Evolutionary conservation across 23 red algal genomes (phyloP).

Genomic region (Chondrus crispus): DNA sequence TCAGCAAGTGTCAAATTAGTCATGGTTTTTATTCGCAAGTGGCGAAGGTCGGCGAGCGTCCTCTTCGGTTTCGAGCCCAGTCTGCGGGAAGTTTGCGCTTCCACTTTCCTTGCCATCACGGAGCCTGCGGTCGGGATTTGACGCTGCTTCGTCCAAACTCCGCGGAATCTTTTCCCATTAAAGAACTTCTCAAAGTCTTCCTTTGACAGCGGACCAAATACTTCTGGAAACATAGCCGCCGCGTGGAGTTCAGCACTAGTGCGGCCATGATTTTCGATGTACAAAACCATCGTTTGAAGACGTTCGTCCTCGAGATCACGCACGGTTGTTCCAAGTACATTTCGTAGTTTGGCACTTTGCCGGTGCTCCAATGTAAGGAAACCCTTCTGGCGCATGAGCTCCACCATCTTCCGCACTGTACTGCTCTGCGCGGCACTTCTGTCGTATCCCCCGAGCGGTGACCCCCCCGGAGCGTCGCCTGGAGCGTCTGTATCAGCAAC

Average conservation of each 20-base stretch:
- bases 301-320: neutral
- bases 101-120: neutral
- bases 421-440: neutral
- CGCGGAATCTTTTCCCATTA: neutral
- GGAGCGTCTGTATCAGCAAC: no score
- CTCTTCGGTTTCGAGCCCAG: neutral
- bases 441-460: neutral
- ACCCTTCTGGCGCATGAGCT: neutral
- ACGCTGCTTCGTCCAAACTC: neutral
- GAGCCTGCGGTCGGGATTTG: neutral
- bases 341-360: neutral
- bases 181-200: neutral
- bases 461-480: no score
- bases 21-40: neutral
- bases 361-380: neutral
- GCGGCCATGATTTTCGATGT: neutral
- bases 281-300: neutral
- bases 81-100: neutral
- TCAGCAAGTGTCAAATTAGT: neutral
- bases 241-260: slow-evolving; percentile 1
- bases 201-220: neutral
- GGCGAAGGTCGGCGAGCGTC: neutral
- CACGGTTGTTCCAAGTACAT: neutral
- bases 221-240: neutral
- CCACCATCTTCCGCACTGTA: neutral